A percentile compares a stretch with the other conserved stretches of the same genome.
These are phyloP conservation scores for Chaetomium cochliodes DNA, from an alignment of 495 filamentous ascomycete species.

Conservation along the genomic window DNA sequence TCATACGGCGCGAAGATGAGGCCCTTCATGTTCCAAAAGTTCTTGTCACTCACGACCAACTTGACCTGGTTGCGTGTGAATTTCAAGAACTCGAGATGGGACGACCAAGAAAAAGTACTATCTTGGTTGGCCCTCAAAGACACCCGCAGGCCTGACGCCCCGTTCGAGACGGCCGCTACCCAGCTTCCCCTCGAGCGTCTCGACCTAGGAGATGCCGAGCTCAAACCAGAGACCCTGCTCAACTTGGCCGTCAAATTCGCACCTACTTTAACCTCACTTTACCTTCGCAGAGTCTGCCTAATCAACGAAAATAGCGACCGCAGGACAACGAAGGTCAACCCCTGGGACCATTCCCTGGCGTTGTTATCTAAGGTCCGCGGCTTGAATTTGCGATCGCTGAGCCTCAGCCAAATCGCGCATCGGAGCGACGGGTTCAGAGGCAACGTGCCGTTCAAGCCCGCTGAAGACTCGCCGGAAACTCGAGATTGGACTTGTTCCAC, in stretches of 20 bases:
- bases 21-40: slow-evolving; percentile 25
- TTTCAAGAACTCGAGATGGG: slow-evolving; percentile 12
- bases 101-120: not conserved
- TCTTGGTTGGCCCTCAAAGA: slow-evolving; percentile 15
- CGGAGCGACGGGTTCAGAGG: not conserved
- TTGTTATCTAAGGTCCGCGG: slow-evolving; percentile 21
- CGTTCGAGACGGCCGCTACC: not conserved
- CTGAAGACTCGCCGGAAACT: not conserved
- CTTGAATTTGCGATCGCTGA: slow-evolving; percentile 14
- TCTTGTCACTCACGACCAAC: slow-evolving; percentile 33
- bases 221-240: slow-evolving; percentile 27
- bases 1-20: not conserved
- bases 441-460: not conserved
- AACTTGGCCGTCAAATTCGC: slow-evolving; percentile 38
- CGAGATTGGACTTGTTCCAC: slow-evolving; percentile 10
- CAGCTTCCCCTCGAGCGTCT: slow-evolving; percentile 37
- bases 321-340: slow-evolving; percentile 18
- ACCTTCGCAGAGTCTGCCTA: slow-evolving; percentile 35
- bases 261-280: slow-evolving; percentile 37
- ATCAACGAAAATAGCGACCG: not conserved
- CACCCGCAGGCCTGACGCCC: not conserved
- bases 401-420: slow-evolving; percentile 2
- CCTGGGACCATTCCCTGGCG: slow-evolving; percentile 28
- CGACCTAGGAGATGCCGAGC: slow-evolving; percentile 39
- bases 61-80: slow-evolving; percentile 44